A percentile compares a stretch with the other conserved stretches of the same genome.
phyloP scores from a whole-genome alignment of 768 basidiomycete genomes.

The Calocybe gangraenosa region DNA sequence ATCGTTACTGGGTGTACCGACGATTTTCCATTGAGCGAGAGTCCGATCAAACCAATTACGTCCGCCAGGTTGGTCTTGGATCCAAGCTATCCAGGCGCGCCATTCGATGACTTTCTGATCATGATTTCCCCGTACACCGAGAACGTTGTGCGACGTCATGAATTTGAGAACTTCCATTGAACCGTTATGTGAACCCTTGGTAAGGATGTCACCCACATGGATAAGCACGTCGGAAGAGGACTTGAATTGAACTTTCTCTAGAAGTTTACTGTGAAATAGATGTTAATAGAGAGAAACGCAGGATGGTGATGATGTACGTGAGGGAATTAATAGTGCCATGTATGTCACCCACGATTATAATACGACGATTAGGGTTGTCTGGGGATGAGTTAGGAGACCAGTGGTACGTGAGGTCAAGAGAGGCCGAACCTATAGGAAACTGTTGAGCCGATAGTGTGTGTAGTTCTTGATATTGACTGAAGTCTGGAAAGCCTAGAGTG shows the following conservation, averaged over 20 bases:
- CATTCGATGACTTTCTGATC: constrained; percentile 91
- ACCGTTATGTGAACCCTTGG: constrained; percentile 60
- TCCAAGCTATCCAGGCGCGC: constrained; percentile 85
- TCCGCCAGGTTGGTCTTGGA: constrained; percentile 42
- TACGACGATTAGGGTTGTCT: constrained; percentile 52
- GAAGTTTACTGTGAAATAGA: constrained; percentile 46
- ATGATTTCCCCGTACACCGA: constrained; percentile 91
- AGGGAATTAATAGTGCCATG: constrained; percentile 77
- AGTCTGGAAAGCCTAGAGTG: constrained; percentile 46
- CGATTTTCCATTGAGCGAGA: constrained; percentile 38
- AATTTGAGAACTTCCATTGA: constrained; percentile 62
- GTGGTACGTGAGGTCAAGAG: background rate
- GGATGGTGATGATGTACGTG: constrained; percentile 39
- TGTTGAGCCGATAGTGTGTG: constrained; percentile 39
- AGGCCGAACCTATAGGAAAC: constrained; percentile 51
- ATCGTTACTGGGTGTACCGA: constrained; percentile 31
- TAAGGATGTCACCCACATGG: constrained; percentile 79
- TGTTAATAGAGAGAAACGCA: background rate
- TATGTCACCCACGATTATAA: constrained; percentile 82
- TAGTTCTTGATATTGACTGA: constrained; percentile 43
- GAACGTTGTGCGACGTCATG: constrained; percentile 58
- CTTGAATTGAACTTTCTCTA: constrained; percentile 58
- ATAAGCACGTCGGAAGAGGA: constrained; percentile 63
- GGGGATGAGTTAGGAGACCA: background rate
- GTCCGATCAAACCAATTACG: constrained; percentile 51